Conservation (phyloP, 371 early-diverging fungal genomes). For the Homolaphlyctis polyrhiza region DNA sequence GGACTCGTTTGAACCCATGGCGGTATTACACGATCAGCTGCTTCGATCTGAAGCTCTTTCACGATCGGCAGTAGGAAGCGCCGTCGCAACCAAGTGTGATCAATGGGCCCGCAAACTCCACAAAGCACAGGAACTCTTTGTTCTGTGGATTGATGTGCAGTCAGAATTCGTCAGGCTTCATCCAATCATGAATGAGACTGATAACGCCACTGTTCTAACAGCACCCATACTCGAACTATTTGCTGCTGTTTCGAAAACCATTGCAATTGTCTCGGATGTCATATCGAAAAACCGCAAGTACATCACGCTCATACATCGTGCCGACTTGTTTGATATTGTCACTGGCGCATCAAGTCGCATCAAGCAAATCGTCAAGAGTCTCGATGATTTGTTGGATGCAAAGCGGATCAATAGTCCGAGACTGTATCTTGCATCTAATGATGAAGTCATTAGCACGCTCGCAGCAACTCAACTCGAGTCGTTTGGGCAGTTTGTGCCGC, state of each 20-base stretch:
- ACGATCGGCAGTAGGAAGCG: not conserved
- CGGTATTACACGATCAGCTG: constrained; percentile 19
- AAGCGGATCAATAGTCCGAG: constrained; percentile 38
- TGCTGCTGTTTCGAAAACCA: constrained; percentile 11
- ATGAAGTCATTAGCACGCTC: constrained; percentile 38
- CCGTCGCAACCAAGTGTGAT: constrained; percentile 6
- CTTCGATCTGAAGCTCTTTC: constrained; percentile 13
- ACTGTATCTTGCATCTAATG: constrained; percentile 44
- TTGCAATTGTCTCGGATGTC: constrained; percentile 18
- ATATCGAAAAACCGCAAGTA: constrained; percentile 35
- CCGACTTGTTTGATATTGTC: constrained; percentile 35
- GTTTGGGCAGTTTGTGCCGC: constrained; percentile 24
- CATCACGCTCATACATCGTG: constrained; percentile 28
- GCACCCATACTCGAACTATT: constrained; percentile 6
- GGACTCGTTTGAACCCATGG: constrained; percentile 8
- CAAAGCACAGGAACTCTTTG: constrained; percentile 12
- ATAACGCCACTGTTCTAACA: constrained; percentile 1
- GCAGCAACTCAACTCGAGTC: constrained; percentile 24
- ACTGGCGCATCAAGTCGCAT: constrained; percentile 22
- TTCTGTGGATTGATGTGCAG: constrained; percentile 13
- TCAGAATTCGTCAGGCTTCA: constrained; percentile 5
- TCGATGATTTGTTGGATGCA: constrained; percentile 30
- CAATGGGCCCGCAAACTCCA: constrained; percentile 16
- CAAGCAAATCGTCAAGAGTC: constrained; percentile 22
- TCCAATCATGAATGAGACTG: constrained; percentile 13